Conservation (phyloP, 495 filamentous ascomycete species). For the Annulohypoxylon moriforme region DNA sequence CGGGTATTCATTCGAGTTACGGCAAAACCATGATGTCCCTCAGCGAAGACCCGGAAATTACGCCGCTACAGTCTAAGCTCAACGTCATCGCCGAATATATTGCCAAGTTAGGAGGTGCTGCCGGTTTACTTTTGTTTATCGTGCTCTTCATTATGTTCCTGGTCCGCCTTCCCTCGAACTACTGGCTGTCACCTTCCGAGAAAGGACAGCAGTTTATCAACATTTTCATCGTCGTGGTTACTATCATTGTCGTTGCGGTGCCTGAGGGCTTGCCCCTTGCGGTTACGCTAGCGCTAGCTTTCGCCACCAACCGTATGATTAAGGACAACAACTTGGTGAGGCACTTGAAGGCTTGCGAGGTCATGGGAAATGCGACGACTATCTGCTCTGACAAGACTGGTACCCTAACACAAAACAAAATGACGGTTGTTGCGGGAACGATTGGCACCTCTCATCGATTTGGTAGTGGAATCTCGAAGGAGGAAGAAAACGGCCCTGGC, state of each 20-base stretch:
- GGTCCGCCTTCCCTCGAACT: conserved; percentile 67
- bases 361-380: conserved; percentile 98
- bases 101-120: conserved; percentile 87
- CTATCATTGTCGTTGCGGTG: conserved; percentile 94
- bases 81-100: conserved; percentile 93
- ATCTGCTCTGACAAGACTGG: conserved; percentile 98
- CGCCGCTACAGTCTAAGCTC: conserved; percentile 93
- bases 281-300: conserved; percentile 92
- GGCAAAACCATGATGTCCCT: conserved; percentile 96
- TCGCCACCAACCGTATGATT: conserved; percentile 94
- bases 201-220: conserved; percentile 91
- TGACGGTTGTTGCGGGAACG: conserved; percentile 85
- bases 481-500: conserved; percentile 42
- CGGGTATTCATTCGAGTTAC: conserved; percentile 87
- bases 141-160: conserved; percentile 95
- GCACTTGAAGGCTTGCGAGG: conserved; percentile 90
- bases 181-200: conserved; percentile 66
- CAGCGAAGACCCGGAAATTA: conserved; percentile 88
- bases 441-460: conserved; percentile 76
- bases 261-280: conserved; percentile 93
- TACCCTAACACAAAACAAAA: conserved; percentile 93
- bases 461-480: conserved; percentile 54
- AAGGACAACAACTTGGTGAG: conserved; percentile 96
- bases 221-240: conserved; percentile 95
- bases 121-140: conserved; percentile 85